A percentile compares a stretch with the other conserved stretches of the same genome.
Evolutionary conservation across 2,329 filamentous ascomycete species (phyloP).

Genomic region (Calonectria leucothoes): DNA sequence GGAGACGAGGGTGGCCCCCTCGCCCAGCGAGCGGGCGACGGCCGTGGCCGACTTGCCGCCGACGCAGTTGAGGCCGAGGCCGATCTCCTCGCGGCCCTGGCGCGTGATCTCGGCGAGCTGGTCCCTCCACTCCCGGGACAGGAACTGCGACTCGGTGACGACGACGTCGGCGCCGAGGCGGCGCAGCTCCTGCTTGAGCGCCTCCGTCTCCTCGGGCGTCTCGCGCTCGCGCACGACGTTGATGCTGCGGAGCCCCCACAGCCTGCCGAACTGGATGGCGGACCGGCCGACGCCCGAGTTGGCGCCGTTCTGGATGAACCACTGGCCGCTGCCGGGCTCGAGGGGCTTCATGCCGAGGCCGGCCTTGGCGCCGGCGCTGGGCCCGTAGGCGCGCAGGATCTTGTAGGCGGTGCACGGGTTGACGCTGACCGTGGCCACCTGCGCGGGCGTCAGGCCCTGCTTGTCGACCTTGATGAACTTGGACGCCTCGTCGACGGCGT

Average conservation of each 20-base stretch:
- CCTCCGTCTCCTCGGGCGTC: constrained; percentile 71
- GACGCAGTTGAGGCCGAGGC: constrained; percentile 91
- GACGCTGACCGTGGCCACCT: constrained; percentile 89
- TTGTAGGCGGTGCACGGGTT: constrained; percentile 96
- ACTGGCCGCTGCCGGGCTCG: constrained; percentile 71
- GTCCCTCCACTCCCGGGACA: constrained; percentile 70
- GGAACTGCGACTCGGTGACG: constrained; percentile 66
- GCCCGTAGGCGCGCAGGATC: constrained; percentile 85
- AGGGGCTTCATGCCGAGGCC: constrained; percentile 59
- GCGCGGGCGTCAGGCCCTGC: constrained; percentile 76
- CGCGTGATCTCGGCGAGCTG: constrained; percentile 74
- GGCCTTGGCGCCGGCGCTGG: constrained; percentile 56
- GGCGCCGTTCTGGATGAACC: constrained; percentile 97
- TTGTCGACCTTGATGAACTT: constrained; percentile 78
- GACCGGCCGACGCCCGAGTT: constrained; percentile 93
- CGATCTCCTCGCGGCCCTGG: constrained; percentile 76
- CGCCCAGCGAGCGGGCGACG: constrained; percentile 78
- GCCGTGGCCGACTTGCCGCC: constrained; percentile 86
- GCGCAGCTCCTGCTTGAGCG: constrained; percentile 63
- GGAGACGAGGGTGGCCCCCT: constrained; percentile 82
- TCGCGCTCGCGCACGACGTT: constrained; percentile 85
- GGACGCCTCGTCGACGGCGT: constrained; percentile 73
- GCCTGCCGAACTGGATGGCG: constrained; percentile 85
- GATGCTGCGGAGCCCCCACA: constrained; percentile 92
- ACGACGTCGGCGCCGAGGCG: constrained; percentile 69